Conservation (phyloP, 1,284 basidiomycete species). For the Hemileia vastatrix region DNA sequence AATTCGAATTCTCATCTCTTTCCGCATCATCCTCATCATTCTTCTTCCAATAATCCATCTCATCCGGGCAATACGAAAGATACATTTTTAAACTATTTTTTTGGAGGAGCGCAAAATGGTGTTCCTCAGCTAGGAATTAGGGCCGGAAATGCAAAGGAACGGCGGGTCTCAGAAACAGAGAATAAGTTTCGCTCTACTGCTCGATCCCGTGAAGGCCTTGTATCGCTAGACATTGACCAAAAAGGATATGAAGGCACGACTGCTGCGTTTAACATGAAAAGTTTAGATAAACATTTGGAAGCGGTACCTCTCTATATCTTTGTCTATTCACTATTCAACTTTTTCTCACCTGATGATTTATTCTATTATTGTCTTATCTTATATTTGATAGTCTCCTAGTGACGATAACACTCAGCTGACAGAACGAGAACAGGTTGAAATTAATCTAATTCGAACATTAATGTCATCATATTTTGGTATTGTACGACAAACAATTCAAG, state of each 20-base stretch:
- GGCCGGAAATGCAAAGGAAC: neutral
- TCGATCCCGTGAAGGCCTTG: no score
- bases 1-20: constrained; percentile 27
- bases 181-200: constrained; percentile 45
- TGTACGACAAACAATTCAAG: constrained; percentile 90
- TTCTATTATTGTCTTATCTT: neutral
- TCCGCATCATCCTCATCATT: constrained; percentile 49
- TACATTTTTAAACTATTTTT: constrained; percentile 90
- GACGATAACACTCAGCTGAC: constrained; percentile 56
- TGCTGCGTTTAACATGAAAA: constrained; percentile 97
- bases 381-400: constrained; percentile 51
- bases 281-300: constrained; percentile 71
- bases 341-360: neutral
- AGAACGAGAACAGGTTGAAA: constrained; percentile 89
- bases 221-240: no score
- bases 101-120: constrained; percentile 52
- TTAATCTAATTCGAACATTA: constrained; percentile 80
- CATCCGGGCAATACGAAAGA: constrained; percentile 54
- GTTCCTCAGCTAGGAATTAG: no score
- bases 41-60: constrained; percentile 41
- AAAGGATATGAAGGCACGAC: constrained; percentile 63
- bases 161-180: constrained; percentile 28
- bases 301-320: constrained; percentile 28
- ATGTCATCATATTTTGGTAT: constrained; percentile 95
- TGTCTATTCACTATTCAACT: neutral